Evolutionary conservation across 2,329 filamentous ascomycete species (phyloP).

Genomic region (Penicillium sp.): DNA sequence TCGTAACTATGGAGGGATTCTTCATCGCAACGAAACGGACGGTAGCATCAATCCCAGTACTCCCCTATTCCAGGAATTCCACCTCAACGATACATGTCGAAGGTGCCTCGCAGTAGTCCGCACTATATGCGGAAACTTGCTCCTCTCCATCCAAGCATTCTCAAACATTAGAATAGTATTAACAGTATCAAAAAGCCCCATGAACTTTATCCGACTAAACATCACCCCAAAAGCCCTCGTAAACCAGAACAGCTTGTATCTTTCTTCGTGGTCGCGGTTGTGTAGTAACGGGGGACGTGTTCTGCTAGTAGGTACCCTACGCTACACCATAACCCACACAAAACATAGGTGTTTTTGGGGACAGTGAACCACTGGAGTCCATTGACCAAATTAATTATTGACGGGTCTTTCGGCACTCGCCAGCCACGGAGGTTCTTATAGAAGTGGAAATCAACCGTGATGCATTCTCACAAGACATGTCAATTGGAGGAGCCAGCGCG

Average conservation of each 20-base stretch:
- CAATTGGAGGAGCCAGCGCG: constrained; percentile 74
- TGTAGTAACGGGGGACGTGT: constrained; percentile 3
- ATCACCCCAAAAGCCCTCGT: constrained; percentile 79
- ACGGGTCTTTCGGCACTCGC: too few relatives aligned
- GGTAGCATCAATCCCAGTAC: too few relatives aligned
- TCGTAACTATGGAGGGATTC: too few relatives aligned
- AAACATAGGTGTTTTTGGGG: too few relatives aligned
- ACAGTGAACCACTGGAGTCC: too few relatives aligned
- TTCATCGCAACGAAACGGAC: too few relatives aligned
- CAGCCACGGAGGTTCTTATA: too few relatives aligned
- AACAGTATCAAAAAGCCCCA: constrained; percentile 76
- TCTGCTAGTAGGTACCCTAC: too few relatives aligned
- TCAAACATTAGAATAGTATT: constrained; percentile 76
- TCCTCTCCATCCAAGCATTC: constrained; percentile 64
- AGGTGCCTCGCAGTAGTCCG: constrained; percentile 51
- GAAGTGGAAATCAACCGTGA: constrained; percentile 21
- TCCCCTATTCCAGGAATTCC: too few relatives aligned
- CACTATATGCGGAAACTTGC: constrained; percentile 61
- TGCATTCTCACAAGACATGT: constrained; percentile 77
- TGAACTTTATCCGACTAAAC: constrained; percentile 68
- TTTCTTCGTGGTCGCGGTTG: constrained; percentile 23
- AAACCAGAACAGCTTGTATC: constrained; percentile 58
- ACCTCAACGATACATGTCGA: constrained; percentile 53
- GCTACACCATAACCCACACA: too few relatives aligned
- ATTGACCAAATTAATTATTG: too few relatives aligned